Base-by-base conservation (phyloP, 805 yeast genomes). In the Candida palmyrensis region DNA sequence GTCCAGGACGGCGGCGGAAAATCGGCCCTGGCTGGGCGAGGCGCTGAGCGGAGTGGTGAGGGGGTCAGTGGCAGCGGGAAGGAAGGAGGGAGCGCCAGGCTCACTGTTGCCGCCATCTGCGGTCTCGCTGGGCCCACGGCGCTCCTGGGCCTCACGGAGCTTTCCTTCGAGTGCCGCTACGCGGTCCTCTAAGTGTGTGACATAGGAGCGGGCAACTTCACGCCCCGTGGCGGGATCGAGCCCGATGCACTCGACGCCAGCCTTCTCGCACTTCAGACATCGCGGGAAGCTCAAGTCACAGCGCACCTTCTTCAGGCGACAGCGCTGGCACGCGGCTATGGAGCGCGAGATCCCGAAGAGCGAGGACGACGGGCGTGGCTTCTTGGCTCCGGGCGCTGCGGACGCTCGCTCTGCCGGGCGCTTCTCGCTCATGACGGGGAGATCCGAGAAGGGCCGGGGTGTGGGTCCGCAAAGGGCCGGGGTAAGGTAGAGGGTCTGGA, bases 191-290 rank as follows among this genome's bases (percentile, higher is more conserved):
- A 87, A 59, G 44, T 79, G 81, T 14, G 76, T 70, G 3, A 86
- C 75, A 48, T 83, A 82, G 2, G 87, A 82, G 24, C 97, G 62
- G 0, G 96, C 94, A 1, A 87, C 76, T 43, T 82, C 87, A 35
- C 95, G 65, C 0, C 95, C 95, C 0, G 96, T 85, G 5, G 88
- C 86, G 0, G 95, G 88, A 51, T 89, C 96, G 3, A 84, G 56
- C 0, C 94, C 86, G 3, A 86, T 77, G 57, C 97, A 88, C 5
- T 82, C 84, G 2, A 64, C 81, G 5, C 76, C 73, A 8, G 83
- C 81, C 47, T 76, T 74, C 27, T 55, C 63, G 51, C 89, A 81
- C 22, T 69, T 66, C n/a, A 71, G 53, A 48, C 89, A 81, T 35
- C 71, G 66, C 3, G 89, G 89, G 49, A 79, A 75, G 39, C 69